These are phyloP conservation scores for Apocynum venetum DNA, from an alignment of 257 asterid genomes.

Conservation along the genomic window DNA sequence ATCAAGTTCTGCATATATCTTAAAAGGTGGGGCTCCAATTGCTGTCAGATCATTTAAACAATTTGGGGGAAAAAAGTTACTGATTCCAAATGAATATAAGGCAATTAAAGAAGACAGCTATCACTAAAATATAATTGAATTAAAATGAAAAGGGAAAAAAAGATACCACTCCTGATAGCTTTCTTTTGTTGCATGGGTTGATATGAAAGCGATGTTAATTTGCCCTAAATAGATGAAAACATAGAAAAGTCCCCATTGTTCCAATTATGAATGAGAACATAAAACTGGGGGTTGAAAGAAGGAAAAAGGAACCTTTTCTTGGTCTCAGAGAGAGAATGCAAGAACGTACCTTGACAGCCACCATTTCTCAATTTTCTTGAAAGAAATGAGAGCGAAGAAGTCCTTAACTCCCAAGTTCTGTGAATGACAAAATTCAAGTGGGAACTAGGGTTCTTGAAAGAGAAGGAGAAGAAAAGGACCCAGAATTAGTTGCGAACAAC, in stretches of 20 bases:
- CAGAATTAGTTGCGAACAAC: neutral
- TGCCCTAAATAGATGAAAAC: neutral
- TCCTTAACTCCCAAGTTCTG: neutral
- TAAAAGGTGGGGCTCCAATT: constrained; percentile 16
- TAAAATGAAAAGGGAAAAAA: neutral
- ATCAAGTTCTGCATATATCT: constrained; percentile 14
- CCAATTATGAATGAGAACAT: neutral
- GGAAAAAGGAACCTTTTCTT: neutral
- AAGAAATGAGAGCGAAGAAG: neutral
- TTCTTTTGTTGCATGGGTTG: constrained; percentile 1
- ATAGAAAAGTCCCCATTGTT: neutral
- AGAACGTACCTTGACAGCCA: constrained; percentile 3
- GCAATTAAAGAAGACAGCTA: neutral
- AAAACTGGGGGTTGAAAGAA: neutral
- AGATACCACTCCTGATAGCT: constrained; percentile 6
- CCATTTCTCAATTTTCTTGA: constrained; percentile 3
- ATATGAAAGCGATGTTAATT: neutral
- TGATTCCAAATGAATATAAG: neutral
- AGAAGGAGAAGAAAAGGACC: neutral
- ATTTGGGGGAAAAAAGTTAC: neutral
- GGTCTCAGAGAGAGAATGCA: neutral
- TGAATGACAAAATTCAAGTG: neutral
- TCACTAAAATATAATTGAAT: neutral
- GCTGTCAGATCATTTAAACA: neutral
- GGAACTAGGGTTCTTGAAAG: neutral